These are phyloP conservation scores for Panellus pusillus DNA, from an alignment of 768 basidiomycete genomes.

Conservation along the genomic window DNA sequence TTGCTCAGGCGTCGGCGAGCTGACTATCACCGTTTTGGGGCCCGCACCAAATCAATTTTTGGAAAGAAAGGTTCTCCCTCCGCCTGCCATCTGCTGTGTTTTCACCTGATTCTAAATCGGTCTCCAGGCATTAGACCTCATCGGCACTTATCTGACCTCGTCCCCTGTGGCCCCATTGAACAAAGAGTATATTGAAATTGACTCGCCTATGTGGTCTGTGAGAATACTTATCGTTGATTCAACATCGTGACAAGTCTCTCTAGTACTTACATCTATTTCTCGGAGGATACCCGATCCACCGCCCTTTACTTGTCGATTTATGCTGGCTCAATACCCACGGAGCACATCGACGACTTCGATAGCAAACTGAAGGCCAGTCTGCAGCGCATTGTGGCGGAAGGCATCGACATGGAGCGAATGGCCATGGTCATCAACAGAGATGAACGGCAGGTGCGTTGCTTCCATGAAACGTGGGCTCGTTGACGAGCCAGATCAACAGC, in stretches of 20 bases:
- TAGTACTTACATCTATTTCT: constrained; percentile 86
- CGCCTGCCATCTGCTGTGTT: neutral
- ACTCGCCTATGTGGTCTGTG: constrained; percentile 81
- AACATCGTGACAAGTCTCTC: constrained; percentile 3
- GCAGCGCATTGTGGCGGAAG: constrained; percentile 64
- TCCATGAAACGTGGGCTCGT: neutral
- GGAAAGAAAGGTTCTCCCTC: constrained; percentile 58
- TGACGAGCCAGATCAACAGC: constrained; percentile 38
- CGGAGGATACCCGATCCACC: constrained; percentile 72
- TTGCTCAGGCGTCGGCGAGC: constrained; percentile 68
- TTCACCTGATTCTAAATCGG: neutral
- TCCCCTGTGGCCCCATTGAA: constrained; percentile 79
- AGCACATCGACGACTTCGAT: constrained; percentile 73
- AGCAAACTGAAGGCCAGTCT: constrained; percentile 68
- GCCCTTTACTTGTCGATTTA: constrained; percentile 74
- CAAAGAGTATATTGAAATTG: constrained; percentile 91
- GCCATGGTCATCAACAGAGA: constrained; percentile 81
- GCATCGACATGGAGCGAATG: constrained; percentile 92
- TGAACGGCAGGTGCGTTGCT: constrained; percentile 68
- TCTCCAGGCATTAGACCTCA: constrained; percentile 81
- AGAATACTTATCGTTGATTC: neutral
- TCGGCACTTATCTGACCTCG: constrained; percentile 87
- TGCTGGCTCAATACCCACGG: constrained; percentile 80
- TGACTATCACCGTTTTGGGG: constrained; percentile 76
- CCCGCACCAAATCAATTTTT: constrained; percentile 72